These are phyloP conservation scores for Garcia nutans DNA, from an alignment of 345 rosid genomes.

Conservation along the genomic window DNA sequence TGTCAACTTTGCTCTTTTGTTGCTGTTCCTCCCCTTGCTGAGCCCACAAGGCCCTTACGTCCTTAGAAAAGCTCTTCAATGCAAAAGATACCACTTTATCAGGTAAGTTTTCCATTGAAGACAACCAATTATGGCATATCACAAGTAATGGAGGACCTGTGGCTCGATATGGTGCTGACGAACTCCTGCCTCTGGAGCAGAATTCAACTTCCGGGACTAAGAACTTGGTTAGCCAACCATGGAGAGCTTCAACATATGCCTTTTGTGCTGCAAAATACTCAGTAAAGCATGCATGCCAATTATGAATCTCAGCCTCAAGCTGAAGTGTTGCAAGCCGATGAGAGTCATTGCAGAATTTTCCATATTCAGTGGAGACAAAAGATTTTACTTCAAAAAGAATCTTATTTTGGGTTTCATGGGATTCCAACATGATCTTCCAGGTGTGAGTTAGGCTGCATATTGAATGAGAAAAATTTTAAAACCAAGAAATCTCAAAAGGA, in stretches of 20 bases:
- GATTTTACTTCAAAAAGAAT: slow-evolving; percentile 58
- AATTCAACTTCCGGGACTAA: slow-evolving; percentile 57
- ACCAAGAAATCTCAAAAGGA: slow-evolving; percentile 3
- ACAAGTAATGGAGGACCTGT: slow-evolving; percentile 56
- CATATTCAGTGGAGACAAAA: slow-evolving; percentile 48
- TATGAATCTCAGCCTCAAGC: slow-evolving; percentile 68
- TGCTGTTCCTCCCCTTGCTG: slow-evolving; percentile 67
- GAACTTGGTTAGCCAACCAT: slow-evolving; percentile 67
- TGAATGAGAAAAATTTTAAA: slow-evolving; percentile 17
- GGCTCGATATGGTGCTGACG: slow-evolving; percentile 35
- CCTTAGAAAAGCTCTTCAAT: slow-evolving; percentile 60
- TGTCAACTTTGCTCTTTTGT: slow-evolving; percentile 65
- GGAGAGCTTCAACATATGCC: slow-evolving; percentile 55
- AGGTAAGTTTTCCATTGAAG: slow-evolving; percentile 47
- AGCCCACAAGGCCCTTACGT: slow-evolving; percentile 53
- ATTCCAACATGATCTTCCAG: slow-evolving; percentile 71
- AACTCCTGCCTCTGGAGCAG: slow-evolving; percentile 46
- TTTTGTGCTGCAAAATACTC: slow-evolving; percentile 55
- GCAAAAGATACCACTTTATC: slow-evolving; percentile 44
- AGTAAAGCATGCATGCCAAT: slow-evolving; percentile 55
- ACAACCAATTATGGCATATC: slow-evolving; percentile 54
- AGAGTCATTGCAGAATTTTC: slow-evolving; percentile 61
- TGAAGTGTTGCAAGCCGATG: slow-evolving; percentile 72
- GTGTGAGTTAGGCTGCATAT: slow-evolving; percentile 47
- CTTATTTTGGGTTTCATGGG: slow-evolving; percentile 71